phyloP scores from a whole-genome alignment of 1,284 basidiomycete species.

The Thelephora terrestris region DNA sequence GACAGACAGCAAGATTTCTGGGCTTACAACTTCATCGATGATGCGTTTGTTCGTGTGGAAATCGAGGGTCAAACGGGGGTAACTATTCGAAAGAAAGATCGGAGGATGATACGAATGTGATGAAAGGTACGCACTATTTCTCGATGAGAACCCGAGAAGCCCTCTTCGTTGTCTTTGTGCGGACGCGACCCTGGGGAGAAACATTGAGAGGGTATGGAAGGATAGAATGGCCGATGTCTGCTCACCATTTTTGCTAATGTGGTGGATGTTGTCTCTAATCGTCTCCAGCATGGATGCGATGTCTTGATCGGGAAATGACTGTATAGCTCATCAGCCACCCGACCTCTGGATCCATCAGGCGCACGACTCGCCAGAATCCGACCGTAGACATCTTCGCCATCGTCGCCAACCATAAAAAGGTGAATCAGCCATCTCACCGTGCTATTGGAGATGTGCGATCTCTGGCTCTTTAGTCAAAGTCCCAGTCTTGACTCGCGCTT shows the following conservation, averaged over 20 bases:
- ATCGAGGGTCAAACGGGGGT: constrained; percentile 92
- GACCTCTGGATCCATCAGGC: not conserved
- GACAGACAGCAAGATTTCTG: not conserved
- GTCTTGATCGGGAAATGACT: constrained; percentile 8
- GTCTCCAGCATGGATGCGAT: not conserved
- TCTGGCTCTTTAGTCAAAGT: too few species aligned
- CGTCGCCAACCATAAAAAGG: constrained; percentile 5
- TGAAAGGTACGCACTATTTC: constrained; percentile 77
- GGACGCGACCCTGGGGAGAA: constrained; percentile 85
- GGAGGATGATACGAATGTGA: not conserved
- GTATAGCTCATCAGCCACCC: constrained; percentile 17
- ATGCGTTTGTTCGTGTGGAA: constrained; percentile 99
- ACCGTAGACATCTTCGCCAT: constrained; percentile 11
- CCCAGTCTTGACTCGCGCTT: constrained; percentile 74
- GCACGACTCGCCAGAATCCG: constrained; percentile 5
- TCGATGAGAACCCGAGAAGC: constrained; percentile 98
- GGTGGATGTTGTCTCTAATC: constrained; percentile 16
- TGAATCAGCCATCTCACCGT: too few species aligned
- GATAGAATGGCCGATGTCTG: not conserved
- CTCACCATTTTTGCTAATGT: constrained; percentile 14
- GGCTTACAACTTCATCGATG: constrained; percentile 94
- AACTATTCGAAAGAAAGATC: constrained; percentile 39
- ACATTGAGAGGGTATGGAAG: not conserved
- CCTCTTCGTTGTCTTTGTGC: constrained; percentile 99
- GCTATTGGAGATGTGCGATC: too few species aligned